phyloP scores from a whole-genome alignment of 441 rosid genomes.

The Aleurites moluccanus region DNA sequence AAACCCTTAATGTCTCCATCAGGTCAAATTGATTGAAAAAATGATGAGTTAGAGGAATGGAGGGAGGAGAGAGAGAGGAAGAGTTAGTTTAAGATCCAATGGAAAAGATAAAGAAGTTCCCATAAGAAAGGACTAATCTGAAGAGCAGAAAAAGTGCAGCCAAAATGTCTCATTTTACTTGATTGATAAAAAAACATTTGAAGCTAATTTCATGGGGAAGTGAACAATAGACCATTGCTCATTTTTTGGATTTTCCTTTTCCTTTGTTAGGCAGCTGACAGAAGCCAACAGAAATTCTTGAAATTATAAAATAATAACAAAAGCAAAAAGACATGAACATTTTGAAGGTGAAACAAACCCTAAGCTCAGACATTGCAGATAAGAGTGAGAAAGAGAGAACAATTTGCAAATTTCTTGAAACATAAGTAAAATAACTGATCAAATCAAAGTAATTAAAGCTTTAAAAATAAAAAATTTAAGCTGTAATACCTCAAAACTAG shows the following conservation, averaged over 20 bases:
- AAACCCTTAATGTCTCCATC: conserved; percentile 35
- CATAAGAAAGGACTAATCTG: conserved; percentile 19
- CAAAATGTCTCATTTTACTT: conserved; percentile 20
- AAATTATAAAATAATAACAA: neutral
- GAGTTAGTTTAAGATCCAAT: conserved; percentile 33
- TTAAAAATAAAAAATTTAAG: neutral
- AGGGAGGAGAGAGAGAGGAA: neutral
- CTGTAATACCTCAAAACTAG: neutral
- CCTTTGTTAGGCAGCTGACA: neutral
- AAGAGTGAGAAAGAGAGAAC: neutral
- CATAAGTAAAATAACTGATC: neutral
- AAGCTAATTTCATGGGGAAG: conserved; percentile 7
- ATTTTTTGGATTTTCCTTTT: neutral
- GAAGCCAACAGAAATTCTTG: conserved; percentile 3
- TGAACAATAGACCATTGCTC: conserved; percentile 13
- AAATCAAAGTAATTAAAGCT: neutral
- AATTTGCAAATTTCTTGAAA: neutral
- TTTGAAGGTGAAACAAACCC: conserved; percentile 14
- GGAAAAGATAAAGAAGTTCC: conserved; percentile 26
- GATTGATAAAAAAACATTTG: conserved; percentile 18
- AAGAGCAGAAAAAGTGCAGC: conserved; percentile 13
- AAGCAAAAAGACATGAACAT: neutral
- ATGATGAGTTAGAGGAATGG: neutral
- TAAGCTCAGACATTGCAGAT: conserved; percentile 1
- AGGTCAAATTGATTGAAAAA: conserved; percentile 17